Evolutionary conservation across 192 early-diverging fungal genomes (phyloP).

Genomic region (Funneliformis geosporum): DNA sequence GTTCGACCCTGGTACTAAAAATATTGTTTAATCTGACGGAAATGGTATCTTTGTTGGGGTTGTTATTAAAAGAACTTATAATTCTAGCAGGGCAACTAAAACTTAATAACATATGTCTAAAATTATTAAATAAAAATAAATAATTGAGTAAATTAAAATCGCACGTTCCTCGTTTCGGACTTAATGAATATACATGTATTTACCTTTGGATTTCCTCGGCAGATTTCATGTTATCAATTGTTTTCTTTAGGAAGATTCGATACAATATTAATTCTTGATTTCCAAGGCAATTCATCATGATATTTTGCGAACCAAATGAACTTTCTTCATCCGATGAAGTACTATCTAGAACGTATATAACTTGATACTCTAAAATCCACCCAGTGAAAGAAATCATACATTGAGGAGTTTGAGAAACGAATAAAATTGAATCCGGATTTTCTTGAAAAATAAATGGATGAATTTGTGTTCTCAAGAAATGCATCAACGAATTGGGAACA

Average conservation of each 20-base stretch:
- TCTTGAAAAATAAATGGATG: neutral
- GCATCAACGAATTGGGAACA: neutral
- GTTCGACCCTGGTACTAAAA: neutral
- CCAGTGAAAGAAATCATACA: slow-evolving; percentile 5
- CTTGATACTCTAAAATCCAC: slow-evolving; percentile 1
- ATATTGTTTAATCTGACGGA: neutral
- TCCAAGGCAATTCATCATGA: neutral
- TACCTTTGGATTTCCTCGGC: neutral
- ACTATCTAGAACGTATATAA: neutral
- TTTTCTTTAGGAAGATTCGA: neutral
- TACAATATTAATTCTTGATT: neutral
- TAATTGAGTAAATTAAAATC: neutral
- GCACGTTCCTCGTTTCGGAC: neutral
- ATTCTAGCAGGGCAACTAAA: neutral
- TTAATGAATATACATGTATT: neutral
- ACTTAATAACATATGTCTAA: slow-evolving; percentile 13
- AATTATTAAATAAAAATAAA: neutral
- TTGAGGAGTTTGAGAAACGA: neutral
- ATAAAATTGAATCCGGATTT: neutral
- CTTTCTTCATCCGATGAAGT: neutral
- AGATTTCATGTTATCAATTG: neutral
- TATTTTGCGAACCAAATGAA: neutral
- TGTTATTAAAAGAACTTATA: neutral
- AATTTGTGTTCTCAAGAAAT: neutral
- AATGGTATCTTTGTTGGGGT: neutral